phyloP scores from a whole-genome alignment of 306 rosid genomes.

The Medicago ruthenica region DNA sequence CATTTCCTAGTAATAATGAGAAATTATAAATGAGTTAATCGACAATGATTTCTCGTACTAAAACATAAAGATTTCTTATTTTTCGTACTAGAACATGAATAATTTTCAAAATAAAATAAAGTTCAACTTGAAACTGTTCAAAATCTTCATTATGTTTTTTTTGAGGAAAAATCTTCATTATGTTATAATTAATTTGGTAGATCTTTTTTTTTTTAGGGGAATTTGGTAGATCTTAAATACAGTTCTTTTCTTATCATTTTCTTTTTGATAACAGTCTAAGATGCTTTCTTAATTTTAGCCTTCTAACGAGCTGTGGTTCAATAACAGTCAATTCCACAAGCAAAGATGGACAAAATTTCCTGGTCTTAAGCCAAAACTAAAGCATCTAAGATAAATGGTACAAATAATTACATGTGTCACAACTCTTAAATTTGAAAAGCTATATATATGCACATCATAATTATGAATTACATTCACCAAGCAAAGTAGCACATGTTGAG shows the following conservation, averaged over 20 bases:
- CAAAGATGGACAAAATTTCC: constrained; percentile 6
- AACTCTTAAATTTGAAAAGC: constrained; percentile 11
- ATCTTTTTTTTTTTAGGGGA: no score
- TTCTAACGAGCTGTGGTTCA: constrained; percentile 1
- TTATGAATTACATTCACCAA: constrained; percentile 11
- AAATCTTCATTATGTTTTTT: no score
- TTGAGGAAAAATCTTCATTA: no score
- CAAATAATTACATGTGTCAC: constrained; percentile 28
- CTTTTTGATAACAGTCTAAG: neutral
- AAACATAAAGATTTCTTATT: no score
- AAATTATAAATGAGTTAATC: no score
- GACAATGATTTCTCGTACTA: no score
- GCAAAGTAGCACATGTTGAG: neutral
- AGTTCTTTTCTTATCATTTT: neutral
- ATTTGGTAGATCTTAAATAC: neutral
- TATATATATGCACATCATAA: neutral
- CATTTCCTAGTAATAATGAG: no score
- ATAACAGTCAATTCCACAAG: neutral
- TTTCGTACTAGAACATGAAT: no score
- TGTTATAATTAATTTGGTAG: constrained; percentile 3
- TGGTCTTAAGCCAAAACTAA: constrained; percentile 43
- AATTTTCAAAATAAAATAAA: no score
- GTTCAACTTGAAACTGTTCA: no score
- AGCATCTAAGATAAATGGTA: constrained; percentile 14
- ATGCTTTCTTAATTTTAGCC: neutral